Percentiles rank a stretch among this genome's conserved stretches.
Evolutionary conservation across 352 stramenopile species (phyloP).

Genomic region (Paralagenidium karlingii): DNA sequence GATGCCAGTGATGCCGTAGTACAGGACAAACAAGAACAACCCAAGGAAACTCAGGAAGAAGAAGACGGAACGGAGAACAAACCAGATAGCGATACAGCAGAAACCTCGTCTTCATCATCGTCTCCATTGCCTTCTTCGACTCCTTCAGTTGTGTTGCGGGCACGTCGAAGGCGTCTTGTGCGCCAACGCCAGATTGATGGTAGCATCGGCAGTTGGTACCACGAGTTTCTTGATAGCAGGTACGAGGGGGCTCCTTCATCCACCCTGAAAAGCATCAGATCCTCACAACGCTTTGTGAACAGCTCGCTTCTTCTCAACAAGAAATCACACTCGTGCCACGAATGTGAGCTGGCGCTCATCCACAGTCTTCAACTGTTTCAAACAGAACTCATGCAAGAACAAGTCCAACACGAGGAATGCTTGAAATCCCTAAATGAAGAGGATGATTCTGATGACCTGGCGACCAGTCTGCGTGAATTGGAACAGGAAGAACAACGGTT

Average conservation of each 20-base stretch:
- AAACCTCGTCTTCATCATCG: too few relatives aligned
- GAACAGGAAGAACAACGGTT: slow-evolving; percentile 50
- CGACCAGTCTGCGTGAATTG: slow-evolving; percentile 28
- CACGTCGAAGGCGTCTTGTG: slow-evolving; percentile 35
- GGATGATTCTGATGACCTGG: slow-evolving; percentile 14
- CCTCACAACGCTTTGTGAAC: slow-evolving; percentile 1
- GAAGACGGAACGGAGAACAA: background rate
- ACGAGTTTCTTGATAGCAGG: slow-evolving; percentile 73
- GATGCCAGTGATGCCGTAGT: background rate
- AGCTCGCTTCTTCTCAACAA: slow-evolving; percentile 54
- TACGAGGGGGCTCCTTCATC: slow-evolving; percentile 5
- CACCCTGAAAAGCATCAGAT: background rate
- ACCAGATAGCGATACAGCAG: slow-evolving; percentile 1
- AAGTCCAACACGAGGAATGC: background rate
- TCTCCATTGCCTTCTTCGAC: too few relatives aligned
- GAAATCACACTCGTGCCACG: slow-evolving; percentile 58
- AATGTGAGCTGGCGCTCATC: slow-evolving; percentile 44
- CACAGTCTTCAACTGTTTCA: slow-evolving; percentile 32
- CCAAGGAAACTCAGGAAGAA: slow-evolving; percentile 2
- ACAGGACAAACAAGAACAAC: background rate
- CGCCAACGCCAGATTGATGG: slow-evolving; percentile 58
- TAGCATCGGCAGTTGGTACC: slow-evolving; percentile 69
- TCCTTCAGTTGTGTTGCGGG: slow-evolving; percentile 14
- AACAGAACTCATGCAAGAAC: background rate
- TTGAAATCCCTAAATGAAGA: slow-evolving; percentile 21